phyloP scores from a whole-genome alignment of 768 basidiomycete genomes.

The Galerina marginata region DNA sequence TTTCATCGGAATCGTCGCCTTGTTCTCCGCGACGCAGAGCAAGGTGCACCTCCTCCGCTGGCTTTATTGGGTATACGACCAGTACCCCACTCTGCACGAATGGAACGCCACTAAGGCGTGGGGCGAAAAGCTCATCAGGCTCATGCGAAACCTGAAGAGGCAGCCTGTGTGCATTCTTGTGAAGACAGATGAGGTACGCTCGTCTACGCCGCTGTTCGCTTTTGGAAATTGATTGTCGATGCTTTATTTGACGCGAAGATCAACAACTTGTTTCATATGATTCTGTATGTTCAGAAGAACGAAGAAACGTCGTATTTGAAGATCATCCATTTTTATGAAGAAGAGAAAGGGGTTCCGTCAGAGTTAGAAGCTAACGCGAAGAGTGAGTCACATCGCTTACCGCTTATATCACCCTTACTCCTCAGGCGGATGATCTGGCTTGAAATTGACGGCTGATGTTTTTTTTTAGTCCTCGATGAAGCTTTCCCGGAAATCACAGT shows the following conservation, averaged over 20 bases:
- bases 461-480: slow-evolving; percentile 37
- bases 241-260: slow-evolving; percentile 47
- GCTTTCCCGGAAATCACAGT: slow-evolving; percentile 56
- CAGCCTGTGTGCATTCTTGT: slow-evolving; percentile 66
- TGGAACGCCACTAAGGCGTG: slow-evolving; percentile 42
- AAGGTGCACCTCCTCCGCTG: slow-evolving; percentile 58
- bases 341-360: slow-evolving; percentile 58
- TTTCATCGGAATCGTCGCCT: slow-evolving; percentile 49
- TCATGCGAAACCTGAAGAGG: slow-evolving; percentile 52
- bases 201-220: not conserved
- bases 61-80: slow-evolving; percentile 69
- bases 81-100: slow-evolving; percentile 53
- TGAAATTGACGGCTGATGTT: too few species aligned
- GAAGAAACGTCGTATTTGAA: slow-evolving; percentile 75
- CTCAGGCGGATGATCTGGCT: not conserved
- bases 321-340: slow-evolving; percentile 68
- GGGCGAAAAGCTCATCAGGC: slow-evolving; percentile 46
- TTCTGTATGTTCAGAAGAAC: slow-evolving; percentile 68
- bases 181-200: slow-evolving; percentile 67
- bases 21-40: slow-evolving; percentile 58
- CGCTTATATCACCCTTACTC: not conserved
- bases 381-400: slow-evolving; percentile 39
- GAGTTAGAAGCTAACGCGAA: slow-evolving; percentile 78
- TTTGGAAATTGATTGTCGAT: not conserved
- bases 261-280: slow-evolving; percentile 64